Conservation (phyloP, 1,284 basidiomycete genomes). For the Tylopilus sp. region DNA sequence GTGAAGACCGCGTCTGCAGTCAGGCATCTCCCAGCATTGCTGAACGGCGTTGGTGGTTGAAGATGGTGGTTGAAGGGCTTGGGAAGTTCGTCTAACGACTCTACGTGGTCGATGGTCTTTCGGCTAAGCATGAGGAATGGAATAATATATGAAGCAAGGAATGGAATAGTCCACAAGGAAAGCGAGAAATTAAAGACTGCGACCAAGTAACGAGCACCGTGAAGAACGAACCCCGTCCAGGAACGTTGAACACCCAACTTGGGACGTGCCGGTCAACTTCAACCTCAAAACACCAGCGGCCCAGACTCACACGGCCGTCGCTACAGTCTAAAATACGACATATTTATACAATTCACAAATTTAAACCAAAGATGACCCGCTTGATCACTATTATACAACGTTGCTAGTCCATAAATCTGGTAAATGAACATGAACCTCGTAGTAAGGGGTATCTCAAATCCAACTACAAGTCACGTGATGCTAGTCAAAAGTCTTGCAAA, state of each 20-base stretch:
- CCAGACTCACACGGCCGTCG: slow-evolving; percentile 11
- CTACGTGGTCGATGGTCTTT: slow-evolving; percentile 36
- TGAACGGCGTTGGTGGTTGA: slow-evolving; percentile 24
- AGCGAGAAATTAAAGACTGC: slow-evolving; percentile 27
- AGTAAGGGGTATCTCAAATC: slow-evolving; percentile 12
- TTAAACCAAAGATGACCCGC: too few relatives aligned
- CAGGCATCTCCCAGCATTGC: slow-evolving; percentile 20
- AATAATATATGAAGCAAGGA: slow-evolving; percentile 20
- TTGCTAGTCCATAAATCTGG: background rate
- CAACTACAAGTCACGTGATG: slow-evolving; percentile 20
- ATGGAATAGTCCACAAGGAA: slow-evolving; percentile 28
- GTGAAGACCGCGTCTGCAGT: slow-evolving; percentile 8
- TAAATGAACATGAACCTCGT: slow-evolving; percentile 2
- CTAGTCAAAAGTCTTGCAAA: background rate
- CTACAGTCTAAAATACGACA: too few relatives aligned
- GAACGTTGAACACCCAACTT: background rate
- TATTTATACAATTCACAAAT: too few relatives aligned
- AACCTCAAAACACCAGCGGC: too few relatives aligned
- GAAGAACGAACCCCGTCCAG: background rate
- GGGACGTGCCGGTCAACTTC: too few relatives aligned
- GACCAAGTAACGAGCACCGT: slow-evolving; percentile 10
- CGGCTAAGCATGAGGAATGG: slow-evolving; percentile 40
- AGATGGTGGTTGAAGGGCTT: slow-evolving; percentile 14
- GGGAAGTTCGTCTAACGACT: slow-evolving; percentile 15
- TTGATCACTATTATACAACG: background rate